A percentile compares a stretch with the other conserved stretches of the same genome.
Conservation (phyloP, 2,329 filamentous ascomycete genomes). For the Coniochaeta prunicola region DNA sequence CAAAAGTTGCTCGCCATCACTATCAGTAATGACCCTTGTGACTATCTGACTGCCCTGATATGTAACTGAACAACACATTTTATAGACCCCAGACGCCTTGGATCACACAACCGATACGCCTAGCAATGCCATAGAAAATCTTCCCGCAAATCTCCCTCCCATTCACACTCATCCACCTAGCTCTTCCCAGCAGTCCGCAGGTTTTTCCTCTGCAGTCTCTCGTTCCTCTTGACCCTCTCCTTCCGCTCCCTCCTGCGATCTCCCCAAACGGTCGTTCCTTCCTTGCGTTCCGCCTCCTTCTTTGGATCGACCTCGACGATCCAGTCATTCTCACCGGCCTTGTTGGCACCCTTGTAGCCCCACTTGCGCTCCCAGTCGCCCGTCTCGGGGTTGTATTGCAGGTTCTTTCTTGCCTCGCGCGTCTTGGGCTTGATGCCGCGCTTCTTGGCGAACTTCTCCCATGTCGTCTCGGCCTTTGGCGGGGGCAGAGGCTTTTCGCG, state of each 20-base stretch:
- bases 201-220: constrained; percentile 63
- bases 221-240: constrained; percentile 65
- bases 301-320: constrained; percentile 85
- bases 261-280: constrained; percentile 53
- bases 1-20: neutral
- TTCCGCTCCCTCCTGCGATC: constrained; percentile 57
- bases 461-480: constrained; percentile 79
- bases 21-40: neutral
- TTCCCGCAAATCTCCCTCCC: neutral
- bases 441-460: constrained; percentile 93
- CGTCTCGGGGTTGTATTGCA: constrained; percentile 75
- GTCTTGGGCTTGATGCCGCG: constrained; percentile 92
- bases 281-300: constrained; percentile 56
- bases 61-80: neutral
- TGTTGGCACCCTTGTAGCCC: constrained; percentile 89
- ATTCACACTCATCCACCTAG: neutral
- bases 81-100: neutral
- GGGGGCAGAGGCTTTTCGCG: constrained; percentile 87
- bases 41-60: neutral
- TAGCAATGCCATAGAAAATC: constrained; percentile 1
- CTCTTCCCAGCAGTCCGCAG: constrained; percentile 35
- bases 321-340: constrained; percentile 77
- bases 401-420: constrained; percentile 64
- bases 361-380: constrained; percentile 91
- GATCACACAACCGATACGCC: neutral